phyloP scores from a whole-genome alignment of 306 rosid species.

The Acacia crassicarpa region DNA sequence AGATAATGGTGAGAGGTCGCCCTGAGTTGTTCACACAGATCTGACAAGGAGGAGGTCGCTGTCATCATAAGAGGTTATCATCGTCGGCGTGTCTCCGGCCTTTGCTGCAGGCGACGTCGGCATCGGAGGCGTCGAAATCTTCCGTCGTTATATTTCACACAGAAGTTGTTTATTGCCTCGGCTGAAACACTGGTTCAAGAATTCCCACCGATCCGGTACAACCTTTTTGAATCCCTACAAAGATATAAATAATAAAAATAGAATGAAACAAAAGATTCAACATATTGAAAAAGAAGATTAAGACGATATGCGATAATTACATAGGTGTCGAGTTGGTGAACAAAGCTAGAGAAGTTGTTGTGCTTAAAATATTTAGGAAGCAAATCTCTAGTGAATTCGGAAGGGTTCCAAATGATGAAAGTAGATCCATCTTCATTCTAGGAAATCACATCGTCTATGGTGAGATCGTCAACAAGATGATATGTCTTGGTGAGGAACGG shows the following conservation, averaged over 20 bases:
- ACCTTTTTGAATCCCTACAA: conserved; percentile 84
- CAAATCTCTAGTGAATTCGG: conserved; percentile 62
- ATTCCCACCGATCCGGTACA: conserved; percentile 95
- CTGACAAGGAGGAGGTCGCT: too few relatives aligned
- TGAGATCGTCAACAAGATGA: conserved; percentile 57
- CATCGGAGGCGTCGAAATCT: conserved; percentile 44
- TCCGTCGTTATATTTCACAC: conserved; percentile 81
- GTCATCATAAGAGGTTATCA: neutral
- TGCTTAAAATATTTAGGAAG: conserved; percentile 69
- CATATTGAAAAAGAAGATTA: neutral
- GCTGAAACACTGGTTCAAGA: conserved; percentile 77
- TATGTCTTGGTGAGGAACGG: conserved; percentile 82
- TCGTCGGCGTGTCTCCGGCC: neutral
- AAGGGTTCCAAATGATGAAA: conserved; percentile 67
- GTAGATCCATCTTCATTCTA: conserved; percentile 71
- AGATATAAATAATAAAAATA: neutral
- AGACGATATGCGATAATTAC: conserved; percentile 43
- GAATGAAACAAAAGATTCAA: neutral
- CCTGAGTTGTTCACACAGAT: too few relatives aligned
- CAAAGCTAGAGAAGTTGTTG: conserved; percentile 92
- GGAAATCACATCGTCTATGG: conserved; percentile 56
- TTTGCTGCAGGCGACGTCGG: neutral
- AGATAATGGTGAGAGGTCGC: too few relatives aligned
- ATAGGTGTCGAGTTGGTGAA: conserved; percentile 77
- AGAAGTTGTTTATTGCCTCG: conserved; percentile 69